phyloP scores from a whole-genome alignment of 176 grass and related monocot species.

The Calamus simplicifolius region DNA sequence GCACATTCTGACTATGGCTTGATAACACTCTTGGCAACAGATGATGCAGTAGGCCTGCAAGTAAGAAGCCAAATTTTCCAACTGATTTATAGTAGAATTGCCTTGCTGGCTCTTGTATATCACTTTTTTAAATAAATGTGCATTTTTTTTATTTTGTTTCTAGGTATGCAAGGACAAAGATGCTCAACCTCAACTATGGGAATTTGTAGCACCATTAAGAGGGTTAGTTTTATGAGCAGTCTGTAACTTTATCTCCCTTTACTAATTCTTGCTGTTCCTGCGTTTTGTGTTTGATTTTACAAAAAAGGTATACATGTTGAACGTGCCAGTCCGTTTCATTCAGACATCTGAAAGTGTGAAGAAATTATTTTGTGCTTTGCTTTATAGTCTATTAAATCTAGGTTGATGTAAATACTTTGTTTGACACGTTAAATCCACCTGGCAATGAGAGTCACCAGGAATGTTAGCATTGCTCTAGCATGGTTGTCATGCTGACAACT shows the following conservation, averaged over 20 bases:
- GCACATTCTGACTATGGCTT: slow-evolving; percentile 93
- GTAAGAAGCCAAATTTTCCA: slow-evolving; percentile 31
- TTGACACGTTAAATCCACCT: too few species aligned
- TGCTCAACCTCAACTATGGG: slow-evolving; percentile 76
- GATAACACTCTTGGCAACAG: slow-evolving; percentile 84
- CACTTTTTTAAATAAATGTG: too few species aligned
- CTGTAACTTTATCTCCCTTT: not conserved
- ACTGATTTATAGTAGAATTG: not conserved
- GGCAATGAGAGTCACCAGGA: too few species aligned
- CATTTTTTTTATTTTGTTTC: not conserved
- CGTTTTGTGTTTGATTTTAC: too few species aligned
- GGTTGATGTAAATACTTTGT: too few species aligned
- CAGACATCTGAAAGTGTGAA: too few species aligned
- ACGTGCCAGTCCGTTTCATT: too few species aligned
- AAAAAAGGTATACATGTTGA: too few species aligned
- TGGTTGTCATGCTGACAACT: too few species aligned
- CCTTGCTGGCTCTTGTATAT: not conserved
- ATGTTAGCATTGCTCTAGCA: too few species aligned
- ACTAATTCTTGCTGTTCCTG: not conserved
- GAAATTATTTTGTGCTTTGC: too few species aligned
- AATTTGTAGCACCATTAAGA: slow-evolving; percentile 82
- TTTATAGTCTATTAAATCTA: too few species aligned
- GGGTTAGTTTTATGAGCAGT: slow-evolving; percentile 40
- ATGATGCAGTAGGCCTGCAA: slow-evolving; percentile 86
- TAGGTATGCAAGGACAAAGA: slow-evolving; percentile 91